Base-by-base conservation (phyloP, 768 basidiomycete genomes). In the Tubosaeta sp. region DNA sequence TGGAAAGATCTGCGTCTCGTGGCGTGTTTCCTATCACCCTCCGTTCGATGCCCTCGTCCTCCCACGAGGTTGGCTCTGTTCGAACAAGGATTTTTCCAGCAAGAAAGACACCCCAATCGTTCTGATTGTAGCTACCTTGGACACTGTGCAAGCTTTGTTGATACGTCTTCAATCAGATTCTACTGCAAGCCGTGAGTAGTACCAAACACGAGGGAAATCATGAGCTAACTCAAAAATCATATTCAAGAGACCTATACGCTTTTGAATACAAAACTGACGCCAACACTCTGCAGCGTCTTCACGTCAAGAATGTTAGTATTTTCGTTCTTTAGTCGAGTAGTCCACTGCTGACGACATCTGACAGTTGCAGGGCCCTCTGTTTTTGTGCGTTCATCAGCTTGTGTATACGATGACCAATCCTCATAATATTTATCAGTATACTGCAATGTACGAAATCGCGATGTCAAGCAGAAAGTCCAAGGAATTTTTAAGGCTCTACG, bases 1-100 rank as follows among this genome's bases (percentile, higher is more conserved):
- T 42, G 69, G 69, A 7, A 69, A 69, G 13, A 57, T 73, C 5
- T 65, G 78, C 5, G 47, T 84, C 2, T 67, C 69, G 1, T 58
- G 60, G 36, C 64, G 62, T 59, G 64, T 49, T 55, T 58, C 25
- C 34, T 53, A 12, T 19, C 19, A 12, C 6, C 52, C 38, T 0
- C 48, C 39, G 40, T 61, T 81, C 0, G 76, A 84, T 58, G 68
- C 71, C 14, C 55, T 81, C 24, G 74, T 76, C 5, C 69, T 86
- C 30, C 84, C 84, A 0, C 73, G 73, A 2, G 76, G 73, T 46
- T 86, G 82, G 82, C 58, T 82, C 18, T 30, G 68, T 14, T 16
- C 35, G 24, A 39, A 58, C 40, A 51, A 52, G 14, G 57, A 53
- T 49, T 55, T 59, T 46, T 63, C 24, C 8, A 16, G 1, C 0